Percentiles rank a stretch among this genome's conserved stretches.
These are phyloP conservation scores for Hura crepitans DNA, from an alignment of 441 rosid species.

Conservation along the genomic window DNA sequence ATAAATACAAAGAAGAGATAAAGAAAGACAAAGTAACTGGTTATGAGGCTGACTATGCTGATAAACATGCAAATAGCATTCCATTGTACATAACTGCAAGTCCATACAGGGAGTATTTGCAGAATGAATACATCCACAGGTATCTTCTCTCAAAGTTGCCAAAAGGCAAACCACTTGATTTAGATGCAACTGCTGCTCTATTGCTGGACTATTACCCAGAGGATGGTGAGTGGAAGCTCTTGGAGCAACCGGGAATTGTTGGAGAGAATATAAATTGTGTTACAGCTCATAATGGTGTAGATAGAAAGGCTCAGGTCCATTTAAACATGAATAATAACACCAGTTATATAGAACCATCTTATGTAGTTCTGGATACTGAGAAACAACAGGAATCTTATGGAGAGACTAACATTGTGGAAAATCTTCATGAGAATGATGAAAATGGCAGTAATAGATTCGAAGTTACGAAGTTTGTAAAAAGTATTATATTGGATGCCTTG, in stretches of 20 bases:
- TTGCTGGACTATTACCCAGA: constrained; percentile 88
- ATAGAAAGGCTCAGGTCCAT: constrained; percentile 26
- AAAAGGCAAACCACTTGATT: constrained; percentile 50
- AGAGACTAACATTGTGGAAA: constrained; percentile 30
- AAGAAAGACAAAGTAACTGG: constrained; percentile 34
- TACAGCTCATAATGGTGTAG: constrained; percentile 25
- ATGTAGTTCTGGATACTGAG: constrained; percentile 56
- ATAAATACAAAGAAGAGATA: constrained; percentile 22
- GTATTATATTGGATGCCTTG: constrained; percentile 59
- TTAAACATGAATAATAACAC: constrained; percentile 33
- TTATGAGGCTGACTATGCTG: constrained; percentile 31
- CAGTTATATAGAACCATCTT: constrained; percentile 62
- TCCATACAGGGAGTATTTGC: constrained; percentile 32
- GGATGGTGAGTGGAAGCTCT: constrained; percentile 88
- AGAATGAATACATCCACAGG: constrained; percentile 36
- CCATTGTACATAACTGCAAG: constrained; percentile 35
- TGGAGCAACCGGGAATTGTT: constrained; percentile 56
- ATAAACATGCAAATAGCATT: constrained; percentile 33
- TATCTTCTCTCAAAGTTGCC: constrained; percentile 49
- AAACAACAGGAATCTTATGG: constrained; percentile 40
- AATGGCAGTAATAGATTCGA: constrained; percentile 31
- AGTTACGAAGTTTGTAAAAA: constrained; percentile 51
- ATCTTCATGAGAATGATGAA: constrained; percentile 33
- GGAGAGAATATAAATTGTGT: constrained; percentile 34
- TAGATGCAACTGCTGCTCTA: constrained; percentile 66